These are phyloP conservation scores for Nakaseomyces uthaithaninus DNA, from an alignment of 1,139 yeast species.

Conservation along the genomic window DNA sequence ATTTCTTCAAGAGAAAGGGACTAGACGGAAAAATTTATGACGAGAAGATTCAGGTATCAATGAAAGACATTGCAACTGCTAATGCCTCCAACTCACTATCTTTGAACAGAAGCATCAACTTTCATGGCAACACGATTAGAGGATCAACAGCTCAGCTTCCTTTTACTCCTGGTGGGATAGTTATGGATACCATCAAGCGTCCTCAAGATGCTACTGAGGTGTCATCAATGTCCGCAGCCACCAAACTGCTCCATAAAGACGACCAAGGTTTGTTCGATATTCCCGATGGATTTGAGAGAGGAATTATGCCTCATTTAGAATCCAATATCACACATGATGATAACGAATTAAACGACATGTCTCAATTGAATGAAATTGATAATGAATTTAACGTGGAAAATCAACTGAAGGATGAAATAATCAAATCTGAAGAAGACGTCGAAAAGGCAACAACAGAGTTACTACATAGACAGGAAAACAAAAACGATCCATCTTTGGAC, in stretches of 20 bases:
- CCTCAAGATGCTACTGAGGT: constrained; percentile 9
- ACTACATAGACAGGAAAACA: constrained; percentile 6
- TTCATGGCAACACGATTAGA: constrained; percentile 51
- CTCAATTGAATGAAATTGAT: constrained; percentile 26
- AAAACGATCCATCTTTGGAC: constrained; percentile 14
- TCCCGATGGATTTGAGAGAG: constrained; percentile 78
- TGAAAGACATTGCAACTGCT: constrained; percentile 44
- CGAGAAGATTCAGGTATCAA: constrained; percentile 52
- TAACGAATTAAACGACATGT: constrained; percentile 19
- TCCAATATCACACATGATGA: constrained; percentile 12
- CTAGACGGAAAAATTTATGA: constrained; percentile 59
- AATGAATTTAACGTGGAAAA: constrained; percentile 24
- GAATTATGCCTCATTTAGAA: constrained; percentile 38
- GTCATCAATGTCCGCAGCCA: constrained; percentile 21
- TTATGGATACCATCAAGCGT: constrained; percentile 30
- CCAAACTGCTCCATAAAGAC: constrained; percentile 54
- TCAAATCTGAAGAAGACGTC: constrained; percentile 27
- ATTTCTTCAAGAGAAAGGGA: constrained; percentile 63
- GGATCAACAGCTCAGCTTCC: constrained; percentile 79
- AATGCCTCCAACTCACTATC: constrained; percentile 65
- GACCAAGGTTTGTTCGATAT: constrained; percentile 66
- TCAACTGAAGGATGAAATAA: constrained; percentile 25
- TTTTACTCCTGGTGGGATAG: constrained; percentile 86
- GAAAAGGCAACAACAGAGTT: constrained; percentile 4
- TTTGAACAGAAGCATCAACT: constrained; percentile 57